Evolutionary conservation across 208 protist genomes (phyloP).

Genomic region (Leishmania arabica): DNA sequence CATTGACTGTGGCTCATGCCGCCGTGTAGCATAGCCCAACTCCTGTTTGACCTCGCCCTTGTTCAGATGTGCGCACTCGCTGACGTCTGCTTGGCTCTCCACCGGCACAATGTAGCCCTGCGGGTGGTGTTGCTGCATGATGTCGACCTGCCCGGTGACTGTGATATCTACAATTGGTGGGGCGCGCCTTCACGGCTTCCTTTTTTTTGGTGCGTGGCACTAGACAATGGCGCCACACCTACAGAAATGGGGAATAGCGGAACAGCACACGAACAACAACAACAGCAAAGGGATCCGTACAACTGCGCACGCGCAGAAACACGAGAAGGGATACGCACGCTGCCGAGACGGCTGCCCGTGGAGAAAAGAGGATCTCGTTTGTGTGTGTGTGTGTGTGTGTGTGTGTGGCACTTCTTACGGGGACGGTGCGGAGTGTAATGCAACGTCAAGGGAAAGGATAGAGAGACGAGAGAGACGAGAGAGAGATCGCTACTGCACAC

Average conservation of each 20-base stretch:
- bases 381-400: no score
- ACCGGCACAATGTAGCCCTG: not conserved
- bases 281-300: not conserved
- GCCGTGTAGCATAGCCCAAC: not conserved
- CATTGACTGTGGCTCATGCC: not conserved
- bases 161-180: not conserved
- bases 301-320: not conserved
- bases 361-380: not conserved
- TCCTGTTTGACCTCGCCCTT: not conserved
- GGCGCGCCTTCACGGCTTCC: not conserved
- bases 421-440: not conserved
- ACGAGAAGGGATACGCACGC: not conserved
- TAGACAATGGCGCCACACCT: not conserved
- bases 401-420: not conserved
- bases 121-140: not conserved
- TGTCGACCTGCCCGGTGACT: not conserved
- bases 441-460: not conserved
- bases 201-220: not conserved
- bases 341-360: not conserved
- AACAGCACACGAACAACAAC: not conserved
- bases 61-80: not conserved
- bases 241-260: not conserved
- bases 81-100: not conserved
- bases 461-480: not conserved
- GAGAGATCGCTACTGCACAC: not conserved